phyloP scores from a whole-genome alignment of 2,329 filamentous ascomycete genomes.

The Diplodia intermedia region DNA sequence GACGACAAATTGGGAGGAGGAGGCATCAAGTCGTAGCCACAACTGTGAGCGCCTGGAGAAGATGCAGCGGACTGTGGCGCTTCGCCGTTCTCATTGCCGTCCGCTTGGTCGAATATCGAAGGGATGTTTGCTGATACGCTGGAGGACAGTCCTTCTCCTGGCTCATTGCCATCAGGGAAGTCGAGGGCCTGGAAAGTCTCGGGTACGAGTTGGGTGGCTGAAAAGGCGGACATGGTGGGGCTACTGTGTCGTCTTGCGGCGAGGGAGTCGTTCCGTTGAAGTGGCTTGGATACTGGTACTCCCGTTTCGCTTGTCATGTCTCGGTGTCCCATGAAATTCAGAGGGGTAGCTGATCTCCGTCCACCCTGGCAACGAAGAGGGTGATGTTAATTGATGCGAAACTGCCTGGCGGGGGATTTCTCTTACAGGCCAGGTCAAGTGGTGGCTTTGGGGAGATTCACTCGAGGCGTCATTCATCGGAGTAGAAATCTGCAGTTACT shows the following conservation, averaged over 20 bases:
- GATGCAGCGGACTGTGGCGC: slow-evolving; percentile 22
- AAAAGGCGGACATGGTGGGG: slow-evolving; percentile 26
- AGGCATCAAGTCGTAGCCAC: slow-evolving; percentile 38
- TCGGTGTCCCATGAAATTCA: neutral
- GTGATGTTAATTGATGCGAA: neutral
- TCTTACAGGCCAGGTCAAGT: neutral
- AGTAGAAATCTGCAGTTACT: neutral
- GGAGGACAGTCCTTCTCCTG: slow-evolving; percentile 18
- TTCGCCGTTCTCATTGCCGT: slow-evolving; percentile 5
- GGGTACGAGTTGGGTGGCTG: slow-evolving; percentile 9
- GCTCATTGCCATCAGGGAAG: neutral
- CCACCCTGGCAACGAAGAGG: neutral
- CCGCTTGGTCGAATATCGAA: slow-evolving; percentile 24
- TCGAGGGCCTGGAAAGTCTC: slow-evolving; percentile 5
- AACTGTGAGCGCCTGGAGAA: slow-evolving; percentile 11
- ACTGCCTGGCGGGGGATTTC: neutral
- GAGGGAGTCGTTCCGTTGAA: slow-evolving; percentile 10
- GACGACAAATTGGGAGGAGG: slow-evolving; percentile 38
- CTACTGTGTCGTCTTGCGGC: slow-evolving; percentile 13
- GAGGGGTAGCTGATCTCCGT: slow-evolving; percentile 11
- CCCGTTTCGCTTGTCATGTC: neutral
- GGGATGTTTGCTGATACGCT: slow-evolving; percentile 25
- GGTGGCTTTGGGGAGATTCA: neutral
- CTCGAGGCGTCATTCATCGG: slow-evolving; percentile 2
- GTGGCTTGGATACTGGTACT: neutral